Evolutionary conservation across 1,284 basidiomycete species (phyloP).

Genomic region (Malassezia obtusa): DNA sequence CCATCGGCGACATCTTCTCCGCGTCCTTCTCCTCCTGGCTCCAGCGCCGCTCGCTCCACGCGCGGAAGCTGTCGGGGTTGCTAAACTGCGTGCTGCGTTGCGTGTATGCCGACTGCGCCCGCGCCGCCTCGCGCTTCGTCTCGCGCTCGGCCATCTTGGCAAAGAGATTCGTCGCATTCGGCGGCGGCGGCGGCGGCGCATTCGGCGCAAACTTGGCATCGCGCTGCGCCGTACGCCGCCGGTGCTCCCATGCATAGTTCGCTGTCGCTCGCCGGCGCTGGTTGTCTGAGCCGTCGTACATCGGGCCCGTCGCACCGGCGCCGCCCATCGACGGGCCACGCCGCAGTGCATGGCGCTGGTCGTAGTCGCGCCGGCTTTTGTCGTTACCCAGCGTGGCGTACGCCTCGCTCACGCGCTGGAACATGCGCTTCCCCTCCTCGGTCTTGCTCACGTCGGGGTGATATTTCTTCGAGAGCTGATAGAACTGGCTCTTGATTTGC

Average conservation of each 20-base stretch:
- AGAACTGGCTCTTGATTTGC: conserved; percentile 47
- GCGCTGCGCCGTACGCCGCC: conserved; percentile 16
- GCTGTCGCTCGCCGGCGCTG: conserved; percentile 24
- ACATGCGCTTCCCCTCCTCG: conserved; percentile 37
- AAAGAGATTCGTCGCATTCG: conserved; percentile 21
- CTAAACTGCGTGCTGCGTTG: conserved; percentile 6
- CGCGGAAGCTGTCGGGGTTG: conserved; percentile 4
- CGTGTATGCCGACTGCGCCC: conserved; percentile 6
- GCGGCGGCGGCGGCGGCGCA: conserved; percentile 9
- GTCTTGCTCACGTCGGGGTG: conserved; percentile 42
- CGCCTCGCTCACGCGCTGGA: conserved; percentile 44
- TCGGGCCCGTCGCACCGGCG: not conserved
- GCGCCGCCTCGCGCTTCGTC: conserved; percentile 5
- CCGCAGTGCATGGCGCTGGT: not conserved
- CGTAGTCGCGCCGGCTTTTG: not conserved
- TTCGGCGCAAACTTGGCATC: not conserved
- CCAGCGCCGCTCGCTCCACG: conserved; percentile 7
- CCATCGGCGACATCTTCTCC: conserved; percentile 23
- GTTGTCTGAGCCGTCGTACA: not conserved
- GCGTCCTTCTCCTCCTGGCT: conserved; percentile 21
- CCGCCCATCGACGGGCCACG: too few relatives aligned
- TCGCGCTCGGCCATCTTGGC: conserved; percentile 19
- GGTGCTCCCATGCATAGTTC: conserved; percentile 45
- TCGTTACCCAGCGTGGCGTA: conserved; percentile 34
- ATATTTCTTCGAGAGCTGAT: conserved; percentile 43